These are phyloP conservation scores for Moringa oleifera DNA, from an alignment of 345 rosid genomes.

Conservation along the genomic window DNA sequence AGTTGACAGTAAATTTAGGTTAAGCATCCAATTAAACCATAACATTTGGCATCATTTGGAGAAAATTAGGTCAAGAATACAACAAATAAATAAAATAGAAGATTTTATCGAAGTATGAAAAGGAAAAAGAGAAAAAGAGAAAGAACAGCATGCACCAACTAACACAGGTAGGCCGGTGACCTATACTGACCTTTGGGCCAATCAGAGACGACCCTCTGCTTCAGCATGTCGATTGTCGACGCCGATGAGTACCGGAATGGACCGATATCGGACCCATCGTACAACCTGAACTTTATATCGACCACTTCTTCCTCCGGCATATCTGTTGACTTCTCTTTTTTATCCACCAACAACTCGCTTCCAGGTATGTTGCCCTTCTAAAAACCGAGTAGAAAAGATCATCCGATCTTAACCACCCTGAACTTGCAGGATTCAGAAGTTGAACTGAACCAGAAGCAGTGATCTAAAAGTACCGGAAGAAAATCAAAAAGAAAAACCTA, in stretches of 20 bases:
- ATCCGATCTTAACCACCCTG: slow-evolving; percentile 22
- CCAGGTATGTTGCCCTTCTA: slow-evolving; percentile 12
- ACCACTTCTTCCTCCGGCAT: slow-evolving; percentile 86
- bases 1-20: not conserved
- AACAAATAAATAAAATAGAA: not conserved
- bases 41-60: not conserved
- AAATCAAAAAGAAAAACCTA: not conserved
- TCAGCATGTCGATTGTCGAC: slow-evolving; percentile 80
- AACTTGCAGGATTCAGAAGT: slow-evolving; percentile 10
- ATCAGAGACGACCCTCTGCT: slow-evolving; percentile 86
- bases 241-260: slow-evolving; percentile 79
- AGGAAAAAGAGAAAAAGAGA: not conserved
- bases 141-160: not conserved
- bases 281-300: slow-evolving; percentile 84
- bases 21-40: too few species aligned
- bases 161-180: not conserved
- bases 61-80: not conserved
- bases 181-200: slow-evolving; percentile 77
- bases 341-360: slow-evolving; percentile 16
- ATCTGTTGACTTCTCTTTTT: slow-evolving; percentile 28
- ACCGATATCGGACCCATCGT: slow-evolving; percentile 92
- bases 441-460: slow-evolving; percentile 3
- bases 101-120: not conserved
- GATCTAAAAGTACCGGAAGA: not conserved
- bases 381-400: slow-evolving; percentile 10